Base-by-base conservation (phyloP, 2,329 filamentous ascomycete species). In the Cercospora beticola region DNA sequence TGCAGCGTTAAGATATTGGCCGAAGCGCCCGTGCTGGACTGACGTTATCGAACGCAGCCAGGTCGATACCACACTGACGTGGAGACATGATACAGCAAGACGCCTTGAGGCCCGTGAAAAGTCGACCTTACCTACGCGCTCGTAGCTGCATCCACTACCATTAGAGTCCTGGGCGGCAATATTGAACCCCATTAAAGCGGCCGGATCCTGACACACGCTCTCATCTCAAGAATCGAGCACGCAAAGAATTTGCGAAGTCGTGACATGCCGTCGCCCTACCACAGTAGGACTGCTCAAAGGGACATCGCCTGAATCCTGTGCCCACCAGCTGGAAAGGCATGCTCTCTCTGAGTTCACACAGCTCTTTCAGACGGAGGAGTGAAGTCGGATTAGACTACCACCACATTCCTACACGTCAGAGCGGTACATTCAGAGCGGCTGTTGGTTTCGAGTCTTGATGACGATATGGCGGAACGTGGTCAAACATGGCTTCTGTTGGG, bases 401-500 rank as follows among this genome's bases (percentile, higher is more conserved):
- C 23, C 59, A 18, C 26, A 26, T 36, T 28, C 6, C 7, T 26
- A 12, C 36, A 21, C 21, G 59, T 49, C 43, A 54, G 16, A 54
- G 46, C 61, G 61, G 43, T 43, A 18, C 16, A 6, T 14, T 40
- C 12, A 18, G 21, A 49, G 36, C 31, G 49, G 8, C 4, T 33
- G 23, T 9, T 31, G 26, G 30, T 43, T 31, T 30, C 18, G 9
- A 40, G 49, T 36, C 46, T 23, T 40, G 30, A 36, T 21, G 31
- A 52, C 30, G 31, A 23, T 30, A 26, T 57, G 26, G 46, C 62
- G 28, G 62, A 58, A 58, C 21, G 16, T 64, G 28, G 49, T 64
- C 49, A 64, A 64, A 64, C 62, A 64, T 64, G 62, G 62, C 62
- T 64, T 64, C 9, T 43, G 31, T 18, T 30, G 26, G 31, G 16